Conservation (phyloP, 2,329 filamentous ascomycete genomes). For the Celoporthe dispersa region DNA sequence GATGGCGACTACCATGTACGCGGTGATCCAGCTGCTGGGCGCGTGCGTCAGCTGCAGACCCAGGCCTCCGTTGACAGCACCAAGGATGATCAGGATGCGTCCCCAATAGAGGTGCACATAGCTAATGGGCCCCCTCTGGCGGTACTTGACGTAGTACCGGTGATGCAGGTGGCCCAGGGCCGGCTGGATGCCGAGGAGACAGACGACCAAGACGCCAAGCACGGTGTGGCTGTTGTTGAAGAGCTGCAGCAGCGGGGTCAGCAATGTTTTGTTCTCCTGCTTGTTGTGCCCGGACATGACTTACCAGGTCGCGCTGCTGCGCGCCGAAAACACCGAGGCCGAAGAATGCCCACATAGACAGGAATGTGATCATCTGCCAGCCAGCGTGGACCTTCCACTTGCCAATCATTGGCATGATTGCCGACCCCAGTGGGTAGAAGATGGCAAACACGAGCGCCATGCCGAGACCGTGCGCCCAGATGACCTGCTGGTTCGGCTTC, state of each 20-base stretch:
- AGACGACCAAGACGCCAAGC: slow-evolving; percentile 59
- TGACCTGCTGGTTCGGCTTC: slow-evolving; percentile 32
- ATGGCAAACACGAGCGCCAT: slow-evolving; percentile 64
- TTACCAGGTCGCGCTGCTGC: slow-evolving; percentile 46
- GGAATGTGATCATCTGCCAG: slow-evolving; percentile 58
- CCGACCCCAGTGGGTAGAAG: slow-evolving; percentile 63
- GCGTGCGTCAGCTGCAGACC: slow-evolving; percentile 57
- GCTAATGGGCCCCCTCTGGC: slow-evolving; percentile 55
- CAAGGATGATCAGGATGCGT: slow-evolving; percentile 59
- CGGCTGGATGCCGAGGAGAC: slow-evolving; percentile 61
- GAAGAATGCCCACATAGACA: slow-evolving; percentile 64
- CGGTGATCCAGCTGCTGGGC: slow-evolving; percentile 48
- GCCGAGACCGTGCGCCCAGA: slow-evolving; percentile 59
- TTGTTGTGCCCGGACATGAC: background rate
- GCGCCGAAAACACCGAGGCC: slow-evolving; percentile 58
- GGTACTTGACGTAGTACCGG: slow-evolving; percentile 52
- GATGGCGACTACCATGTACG: slow-evolving; percentile 60
- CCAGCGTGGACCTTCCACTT: slow-evolving; percentile 62
- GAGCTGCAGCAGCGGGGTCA: slow-evolving; percentile 44
- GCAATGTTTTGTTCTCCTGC: background rate
- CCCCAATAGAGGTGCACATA: slow-evolving; percentile 68
- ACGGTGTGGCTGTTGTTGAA: slow-evolving; percentile 57
- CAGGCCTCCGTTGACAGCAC: slow-evolving; percentile 66
- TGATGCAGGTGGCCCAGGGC: slow-evolving; percentile 64
- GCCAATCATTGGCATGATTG: slow-evolving; percentile 63